Evolutionary conservation across 2,329 filamentous ascomycete genomes (phyloP), one percentile per base, ranked within the genome.

Genomic region (Penicillium sp.): DNA sequence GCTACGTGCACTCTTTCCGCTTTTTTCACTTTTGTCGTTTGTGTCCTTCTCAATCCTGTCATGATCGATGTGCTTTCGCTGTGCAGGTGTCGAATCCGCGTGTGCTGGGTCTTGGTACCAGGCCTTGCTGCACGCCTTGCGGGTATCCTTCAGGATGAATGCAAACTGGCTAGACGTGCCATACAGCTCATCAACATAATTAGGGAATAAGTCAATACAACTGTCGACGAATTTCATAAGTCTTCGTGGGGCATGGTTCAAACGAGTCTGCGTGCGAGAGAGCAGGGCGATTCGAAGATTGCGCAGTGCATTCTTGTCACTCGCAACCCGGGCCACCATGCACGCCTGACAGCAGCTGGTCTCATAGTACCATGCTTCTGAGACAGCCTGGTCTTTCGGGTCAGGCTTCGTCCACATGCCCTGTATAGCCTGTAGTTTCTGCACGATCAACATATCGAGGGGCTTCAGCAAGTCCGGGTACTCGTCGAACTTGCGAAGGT

Each of bases 271-370:
- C 4, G 66, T 73, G 20, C 70, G 71, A 49, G 71, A 70, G 14
- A 70, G 55, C 31, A 74, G 39, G 1, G 65, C 53, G 1, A 63
- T 52, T 1, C 72, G 67, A 11, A 78, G 58, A 42, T 73, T 66
- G 18, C 64, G 64, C 16, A 77, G 35, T 2, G 57, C 57, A 2
- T 59, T 39, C 4, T 65, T 62, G 46, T 72, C 57, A 0, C 56
- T 49, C 2, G 66, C 64, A 13, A 78, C 61, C 0, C 70, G 64
- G 7, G 68, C 62, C 10, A 77, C 40, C 47, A 76, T 74, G 44
- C 75, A 78, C 0, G 70, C 75, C 29, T 72, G 60, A 55, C 75
- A 78, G 9, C 57, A 48, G 46, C 74, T 70, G 20, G 50, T 55
- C 57, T 76, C 72, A 40, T 68, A 70, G 8, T 31, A 13, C 64